phyloP scores from a whole-genome alignment of 139 green algal species.

The Micractinium sp. region DNA sequence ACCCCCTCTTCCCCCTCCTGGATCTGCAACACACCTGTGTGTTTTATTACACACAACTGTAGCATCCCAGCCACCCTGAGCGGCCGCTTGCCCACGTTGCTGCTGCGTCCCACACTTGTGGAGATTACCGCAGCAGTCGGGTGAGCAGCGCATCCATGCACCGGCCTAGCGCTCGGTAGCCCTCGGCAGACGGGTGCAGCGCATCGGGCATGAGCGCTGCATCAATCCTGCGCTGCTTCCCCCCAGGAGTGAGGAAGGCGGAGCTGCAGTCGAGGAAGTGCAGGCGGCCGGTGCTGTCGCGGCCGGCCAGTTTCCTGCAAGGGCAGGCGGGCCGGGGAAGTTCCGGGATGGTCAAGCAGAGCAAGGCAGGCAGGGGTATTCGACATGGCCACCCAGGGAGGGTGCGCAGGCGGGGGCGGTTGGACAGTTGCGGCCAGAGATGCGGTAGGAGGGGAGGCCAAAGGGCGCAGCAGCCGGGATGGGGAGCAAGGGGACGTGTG shows the following conservation, averaged over 20 bases:
- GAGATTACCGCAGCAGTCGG: background rate
- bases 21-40: no score
- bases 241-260: background rate
- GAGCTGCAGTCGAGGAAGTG: constrained; percentile 38
- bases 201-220: constrained; percentile 41
- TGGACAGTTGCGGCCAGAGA: no score
- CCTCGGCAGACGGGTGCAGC: constrained; percentile 40
- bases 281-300: background rate
- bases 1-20: background rate
- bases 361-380: background rate
- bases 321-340: no score
- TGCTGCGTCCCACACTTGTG: background rate
- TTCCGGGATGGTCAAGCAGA: no score
- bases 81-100: background rate
- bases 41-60: background rate
- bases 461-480: no score
- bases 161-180: constrained; percentile 30
- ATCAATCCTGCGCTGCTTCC: constrained; percentile 12
- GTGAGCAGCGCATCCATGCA: constrained; percentile 33
- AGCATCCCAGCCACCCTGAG: no score
- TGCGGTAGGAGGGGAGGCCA: no score
- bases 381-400: no score
- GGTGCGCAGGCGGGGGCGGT: no score
- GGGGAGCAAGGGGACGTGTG: no score
- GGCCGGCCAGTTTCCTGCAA: background rate